Conservation (phyloP, 2,329 filamentous ascomycete genomes). For the Fusarium humuli region DNA sequence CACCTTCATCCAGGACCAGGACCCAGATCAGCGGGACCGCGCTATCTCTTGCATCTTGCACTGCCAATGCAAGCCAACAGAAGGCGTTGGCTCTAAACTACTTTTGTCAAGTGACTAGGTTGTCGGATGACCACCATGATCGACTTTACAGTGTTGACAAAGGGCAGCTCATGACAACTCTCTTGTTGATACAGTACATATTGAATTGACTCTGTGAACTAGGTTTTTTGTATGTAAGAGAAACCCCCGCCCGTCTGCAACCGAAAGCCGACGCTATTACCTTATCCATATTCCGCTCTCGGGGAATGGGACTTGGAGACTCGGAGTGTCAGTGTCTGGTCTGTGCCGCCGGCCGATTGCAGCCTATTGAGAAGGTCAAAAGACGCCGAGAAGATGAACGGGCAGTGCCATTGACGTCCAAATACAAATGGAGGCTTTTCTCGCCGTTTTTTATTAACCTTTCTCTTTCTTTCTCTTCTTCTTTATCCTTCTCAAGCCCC, state of each 20-base stretch:
- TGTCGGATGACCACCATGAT: slow-evolving; percentile 37
- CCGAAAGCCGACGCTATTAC: slow-evolving; percentile 41
- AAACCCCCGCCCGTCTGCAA: slow-evolving; percentile 34
- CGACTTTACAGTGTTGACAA: slow-evolving; percentile 21
- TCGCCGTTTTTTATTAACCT: slow-evolving; percentile 6
- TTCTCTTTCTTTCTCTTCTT: neutral
- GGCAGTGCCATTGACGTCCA: slow-evolving; percentile 21
- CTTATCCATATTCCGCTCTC: slow-evolving; percentile 39
- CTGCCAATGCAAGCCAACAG: slow-evolving; percentile 18
- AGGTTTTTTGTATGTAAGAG: slow-evolving; percentile 16
- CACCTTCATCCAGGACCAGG: slow-evolving; percentile 12
- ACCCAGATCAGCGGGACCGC: slow-evolving; percentile 33
- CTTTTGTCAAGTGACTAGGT: slow-evolving; percentile 23
- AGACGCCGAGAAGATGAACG: slow-evolving; percentile 32
- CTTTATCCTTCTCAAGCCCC: neutral
- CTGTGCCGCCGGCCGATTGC: slow-evolving; percentile 45
- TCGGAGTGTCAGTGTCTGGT: neutral
- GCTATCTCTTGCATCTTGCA: slow-evolving; percentile 8
- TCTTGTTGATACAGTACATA: neutral
- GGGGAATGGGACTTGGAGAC: slow-evolving; percentile 19
- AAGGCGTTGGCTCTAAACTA: slow-evolving; percentile 5
- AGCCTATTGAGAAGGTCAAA: slow-evolving; percentile 34
- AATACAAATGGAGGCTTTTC: slow-evolving; percentile 39
- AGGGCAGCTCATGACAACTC: slow-evolving; percentile 22
- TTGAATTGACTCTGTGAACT: neutral